phyloP scores from a whole-genome alignment of 495 filamentous ascomycete genomes.

The Aspergillus biplanus region DNA sequence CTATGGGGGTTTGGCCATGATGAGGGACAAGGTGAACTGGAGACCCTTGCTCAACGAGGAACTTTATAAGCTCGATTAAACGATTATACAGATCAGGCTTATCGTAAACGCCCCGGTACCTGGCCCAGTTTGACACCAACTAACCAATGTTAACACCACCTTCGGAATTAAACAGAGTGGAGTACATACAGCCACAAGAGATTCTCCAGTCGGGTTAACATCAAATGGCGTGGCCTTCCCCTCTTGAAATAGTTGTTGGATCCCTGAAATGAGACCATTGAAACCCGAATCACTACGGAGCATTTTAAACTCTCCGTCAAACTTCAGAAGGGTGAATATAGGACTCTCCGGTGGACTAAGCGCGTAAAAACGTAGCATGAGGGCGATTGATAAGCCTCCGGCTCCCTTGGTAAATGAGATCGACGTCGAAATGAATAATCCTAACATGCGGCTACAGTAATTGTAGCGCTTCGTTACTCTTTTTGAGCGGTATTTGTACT shows the following conservation, averaged over 20 bases:
- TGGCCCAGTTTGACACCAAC: not conserved
- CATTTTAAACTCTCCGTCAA: not conserved
- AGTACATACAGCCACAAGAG: not conserved
- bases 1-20: not conserved
- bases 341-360: not conserved
- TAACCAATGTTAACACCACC: not conserved
- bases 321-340: not conserved
- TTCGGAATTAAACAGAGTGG: not conserved
- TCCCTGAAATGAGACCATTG: not conserved
- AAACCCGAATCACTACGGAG: not conserved
- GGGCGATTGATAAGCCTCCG: constrained; percentile 6
- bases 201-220: not conserved
- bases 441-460: not conserved
- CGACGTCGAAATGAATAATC: constrained; percentile 9
- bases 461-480: not conserved
- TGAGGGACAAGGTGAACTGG: not conserved
- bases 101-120: not conserved
- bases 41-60: not conserved
- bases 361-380: not conserved
- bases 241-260: not conserved
- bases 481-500: not conserved
- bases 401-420: not conserved
- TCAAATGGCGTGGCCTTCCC: not conserved
- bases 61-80: not conserved
- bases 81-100: not conserved